Conservation (phyloP, 1,139 yeast species). For the Lodderomyces margitis region DNA sequence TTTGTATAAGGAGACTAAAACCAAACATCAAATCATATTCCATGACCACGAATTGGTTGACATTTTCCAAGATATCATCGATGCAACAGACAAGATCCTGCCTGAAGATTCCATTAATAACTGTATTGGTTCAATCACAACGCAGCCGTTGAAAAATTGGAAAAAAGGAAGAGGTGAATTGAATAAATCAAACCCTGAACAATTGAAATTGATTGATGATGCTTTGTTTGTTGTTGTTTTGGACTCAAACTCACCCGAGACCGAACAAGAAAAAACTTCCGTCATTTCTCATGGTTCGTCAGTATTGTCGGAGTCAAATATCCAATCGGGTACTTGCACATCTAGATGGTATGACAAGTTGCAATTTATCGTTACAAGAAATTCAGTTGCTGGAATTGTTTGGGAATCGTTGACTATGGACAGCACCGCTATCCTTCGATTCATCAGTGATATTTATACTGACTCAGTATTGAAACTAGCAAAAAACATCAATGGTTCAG, state of each 20-base stretch:
- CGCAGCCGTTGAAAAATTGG: slow-evolving; percentile 67
- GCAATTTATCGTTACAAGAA: slow-evolving; percentile 64
- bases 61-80: slow-evolving; percentile 49
- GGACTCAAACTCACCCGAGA: slow-evolving; percentile 54
- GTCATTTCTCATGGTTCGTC: slow-evolving; percentile 66
- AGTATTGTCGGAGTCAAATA: slow-evolving; percentile 49
- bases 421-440: slow-evolving; percentile 71
- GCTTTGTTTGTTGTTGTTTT: slow-evolving; percentile 68
- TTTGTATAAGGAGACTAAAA: slow-evolving; percentile 23
- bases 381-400: slow-evolving; percentile 72
- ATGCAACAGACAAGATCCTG: slow-evolving; percentile 39
- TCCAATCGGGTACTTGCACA: slow-evolving; percentile 73
- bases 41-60: slow-evolving; percentile 55
- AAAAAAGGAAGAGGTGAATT: slow-evolving; percentile 53
- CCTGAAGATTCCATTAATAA: slow-evolving; percentile 45
- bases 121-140: slow-evolving; percentile 68
- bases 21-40: slow-evolving; percentile 40
- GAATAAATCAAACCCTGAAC: slow-evolving; percentile 41
- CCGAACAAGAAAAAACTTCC: slow-evolving; percentile 47
- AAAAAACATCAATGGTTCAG: slow-evolving; percentile 67
- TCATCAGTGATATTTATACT: slow-evolving; percentile 71
- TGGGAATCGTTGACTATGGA: slow-evolving; percentile 80
- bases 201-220: slow-evolving; percentile 52
- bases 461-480: slow-evolving; percentile 73
- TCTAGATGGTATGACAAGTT: slow-evolving; percentile 80